Evolutionary conservation across 1,284 basidiomycete species (phyloP), one percentile per base, ranked within the genome.

Genomic region (Ceratobasidium sp.): DNA sequence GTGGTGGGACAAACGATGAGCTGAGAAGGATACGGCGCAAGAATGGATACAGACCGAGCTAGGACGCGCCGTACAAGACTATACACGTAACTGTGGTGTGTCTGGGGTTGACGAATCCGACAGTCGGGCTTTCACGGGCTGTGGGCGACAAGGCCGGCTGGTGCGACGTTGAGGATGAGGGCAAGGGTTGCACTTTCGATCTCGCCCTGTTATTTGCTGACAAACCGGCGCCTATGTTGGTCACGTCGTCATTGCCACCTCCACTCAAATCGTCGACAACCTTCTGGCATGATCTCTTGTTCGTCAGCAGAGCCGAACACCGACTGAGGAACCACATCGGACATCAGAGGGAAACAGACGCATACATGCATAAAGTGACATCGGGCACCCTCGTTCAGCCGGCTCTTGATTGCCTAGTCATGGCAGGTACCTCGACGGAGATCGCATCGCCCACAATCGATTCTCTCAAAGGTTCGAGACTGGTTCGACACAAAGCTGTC

Each of bases 171-270:
- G 67, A 50, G 45, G 67, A 59, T 60, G 67, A 71, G 67, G 67
- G 67, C 67, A 59, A 71, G 67, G 67, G 67, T 71, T 71, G 43
- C n/a, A 39, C 67, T 71, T 60, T 39, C 41, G 67, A 70, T 70
- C 55, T 34, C 36, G 26, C 30, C 53, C 32, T 48, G 28, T 58
- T 48, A 30, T 58, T 55, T 71, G 67, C 67, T 71, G 26, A 71
- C 67, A 71, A 71, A 71, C 67, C 28, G 41, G 45, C 55, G 55
- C 43, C 57, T 71, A 71, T 58, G 34, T 52, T 50, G 16, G 43
- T 59, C 67, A 41, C 53, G 53, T 41, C 55, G 57, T 39, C 67
- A 34, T 59, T 52, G 67, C 67, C 67, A 71, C 67, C 67, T 71
- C 67, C 67, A 71, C 65, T 39, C 41, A 21, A 34, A 32, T 18